Evolutionary conservation across 202 grass and related monocot species (phyloP).

Genomic region (Dendrocalamus latiflorus): DNA sequence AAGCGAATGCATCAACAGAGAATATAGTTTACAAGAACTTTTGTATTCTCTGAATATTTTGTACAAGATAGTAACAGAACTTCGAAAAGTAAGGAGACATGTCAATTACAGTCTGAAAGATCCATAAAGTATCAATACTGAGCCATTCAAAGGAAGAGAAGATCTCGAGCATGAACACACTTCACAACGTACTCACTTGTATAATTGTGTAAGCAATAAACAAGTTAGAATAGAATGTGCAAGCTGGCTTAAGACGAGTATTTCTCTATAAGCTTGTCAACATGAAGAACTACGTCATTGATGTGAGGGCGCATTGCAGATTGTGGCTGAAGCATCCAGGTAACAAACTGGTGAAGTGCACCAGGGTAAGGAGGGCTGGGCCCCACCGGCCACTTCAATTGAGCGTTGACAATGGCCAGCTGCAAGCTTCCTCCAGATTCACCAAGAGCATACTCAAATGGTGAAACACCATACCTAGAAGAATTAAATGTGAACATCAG

Average conservation of each 20-base stretch:
- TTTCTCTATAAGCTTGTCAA: constrained; percentile 74
- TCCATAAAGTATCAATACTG: too few species aligned
- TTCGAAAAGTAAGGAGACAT: too few species aligned
- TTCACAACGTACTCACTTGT: neutral
- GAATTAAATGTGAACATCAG: constrained; percentile 6
- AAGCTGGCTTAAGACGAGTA: constrained; percentile 37
- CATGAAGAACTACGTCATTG: constrained; percentile 75
- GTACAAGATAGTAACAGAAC: too few species aligned
- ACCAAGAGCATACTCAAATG: constrained; percentile 75
- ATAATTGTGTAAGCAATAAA: constrained; percentile 24
- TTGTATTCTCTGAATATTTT: too few species aligned
- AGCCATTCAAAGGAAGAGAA: too few species aligned
- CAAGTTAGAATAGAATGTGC: neutral
- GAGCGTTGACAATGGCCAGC: constrained; percentile 68
- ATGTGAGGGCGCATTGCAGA: constrained; percentile 65
- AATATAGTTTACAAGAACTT: too few species aligned
- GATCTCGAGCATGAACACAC: neutral
- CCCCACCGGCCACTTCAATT: constrained; percentile 76
- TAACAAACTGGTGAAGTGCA: constrained; percentile 65
- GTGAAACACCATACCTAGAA: constrained; percentile 80
- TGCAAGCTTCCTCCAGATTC: constrained; percentile 93
- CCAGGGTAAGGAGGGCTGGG: constrained; percentile 69
- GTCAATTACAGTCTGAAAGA: too few species aligned
- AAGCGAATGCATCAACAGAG: too few species aligned
- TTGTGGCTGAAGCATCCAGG: constrained; percentile 92